phyloP scores from a whole-genome alignment of 306 rosid genomes.

The Malus domestica region ASM211411v1 NC_041801.1:6342001-6342500 shows the following conservation, averaged over 20 bases:
- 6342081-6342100: not conserved
- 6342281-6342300: not conserved
- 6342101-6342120: not conserved
- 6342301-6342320: not conserved
- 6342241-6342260: constrained; percentile 19
- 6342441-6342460: not conserved
- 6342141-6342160: constrained; percentile 3
- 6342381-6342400: not conserved
- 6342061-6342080: not conserved
- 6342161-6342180: constrained; percentile 19
- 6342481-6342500: not conserved
- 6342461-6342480: not conserved
- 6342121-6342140: not conserved
- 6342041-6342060: constrained; percentile 17
- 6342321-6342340: not conserved
- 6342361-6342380: not conserved
- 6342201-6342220: constrained; percentile 69
- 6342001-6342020: constrained; percentile 58
- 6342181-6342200: constrained; percentile 72
- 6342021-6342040: constrained; percentile 63
- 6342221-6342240: constrained; percentile 94
- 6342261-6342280: not conserved
- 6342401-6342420: not conserved
- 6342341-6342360: not conserved
- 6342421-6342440: not conserved